Percentiles rank a stretch among this genome's conserved stretches.
Conservation (phyloP, 2,329 filamentous ascomycete genomes). For the Penicillium sp. region DNA sequence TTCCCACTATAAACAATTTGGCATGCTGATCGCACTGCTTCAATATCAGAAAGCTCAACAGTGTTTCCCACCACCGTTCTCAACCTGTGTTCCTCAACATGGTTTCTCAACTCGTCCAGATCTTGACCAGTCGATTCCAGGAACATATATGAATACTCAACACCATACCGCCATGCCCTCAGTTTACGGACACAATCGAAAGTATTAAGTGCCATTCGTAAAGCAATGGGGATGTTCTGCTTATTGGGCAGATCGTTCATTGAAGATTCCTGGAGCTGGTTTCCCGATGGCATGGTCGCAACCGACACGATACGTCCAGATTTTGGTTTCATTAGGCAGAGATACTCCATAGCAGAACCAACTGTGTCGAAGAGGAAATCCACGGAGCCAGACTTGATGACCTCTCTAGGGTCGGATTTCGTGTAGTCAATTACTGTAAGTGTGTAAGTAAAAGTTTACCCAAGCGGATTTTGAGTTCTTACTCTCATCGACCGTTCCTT, state of each 20-base stretch:
- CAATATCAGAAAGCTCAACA: conserved; percentile 47
- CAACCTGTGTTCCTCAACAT: conserved; percentile 47
- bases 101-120: conserved; percentile 44
- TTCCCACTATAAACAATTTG: conserved; percentile 44
- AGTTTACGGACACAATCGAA: conserved; percentile 43
- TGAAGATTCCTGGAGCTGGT: conserved; percentile 34
- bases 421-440: conserved; percentile 52
- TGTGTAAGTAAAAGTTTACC: background rate
- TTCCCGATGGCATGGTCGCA: conserved; percentile 39
- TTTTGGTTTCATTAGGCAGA: conserved; percentile 46
- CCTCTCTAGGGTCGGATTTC: conserved; percentile 39
- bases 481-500: conserved; percentile 50
- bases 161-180: conserved; percentile 47
- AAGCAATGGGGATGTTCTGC: conserved; percentile 26
- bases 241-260: conserved; percentile 30
- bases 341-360: conserved; percentile 40
- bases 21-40: conserved; percentile 45
- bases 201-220: conserved; percentile 31
- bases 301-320: conserved; percentile 41
- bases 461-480: background rate
- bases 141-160: conserved; percentile 50
- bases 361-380: conserved; percentile 56
- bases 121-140: conserved; percentile 45
- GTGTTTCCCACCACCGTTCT: conserved; percentile 46
- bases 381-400: conserved; percentile 46